These are phyloP conservation scores for Apiotrichum mycotoxinovorans DNA, from an alignment of 1,284 basidiomycete genomes.

Conservation along the genomic window DNA sequence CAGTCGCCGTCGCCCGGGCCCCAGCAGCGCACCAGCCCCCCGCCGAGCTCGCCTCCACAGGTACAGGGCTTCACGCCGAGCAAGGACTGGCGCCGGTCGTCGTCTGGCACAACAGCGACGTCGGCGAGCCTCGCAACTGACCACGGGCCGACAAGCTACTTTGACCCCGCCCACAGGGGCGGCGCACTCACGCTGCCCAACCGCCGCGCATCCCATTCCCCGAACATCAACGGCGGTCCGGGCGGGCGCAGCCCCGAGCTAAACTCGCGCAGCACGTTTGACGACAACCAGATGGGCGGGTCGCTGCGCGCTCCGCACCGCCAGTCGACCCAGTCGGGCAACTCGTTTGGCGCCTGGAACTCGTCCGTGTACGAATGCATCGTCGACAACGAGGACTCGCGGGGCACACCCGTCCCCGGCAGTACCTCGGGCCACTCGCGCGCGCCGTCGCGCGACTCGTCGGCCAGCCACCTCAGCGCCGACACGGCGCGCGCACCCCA, in stretches of 20 bases:
- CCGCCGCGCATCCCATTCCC: constrained; percentile 8
- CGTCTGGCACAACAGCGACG: constrained; percentile 30
- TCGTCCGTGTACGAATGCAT: neutral
- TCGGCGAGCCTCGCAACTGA: constrained; percentile 19
- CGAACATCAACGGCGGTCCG: neutral
- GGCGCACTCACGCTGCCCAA: constrained; percentile 19
- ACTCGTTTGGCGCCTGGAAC: constrained; percentile 3
- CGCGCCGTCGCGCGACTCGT: neutral
- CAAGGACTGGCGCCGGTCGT: constrained; percentile 22
- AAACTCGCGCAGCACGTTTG: neutral
- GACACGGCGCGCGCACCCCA: neutral
- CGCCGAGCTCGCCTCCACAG: neutral
- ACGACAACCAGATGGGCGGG: neutral
- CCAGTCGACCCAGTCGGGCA: neutral
- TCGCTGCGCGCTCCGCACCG: neutral
- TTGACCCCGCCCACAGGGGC: neutral
- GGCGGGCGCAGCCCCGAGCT: neutral
- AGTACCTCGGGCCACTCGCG: neutral
- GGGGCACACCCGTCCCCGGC: neutral
- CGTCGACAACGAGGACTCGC: neutral
- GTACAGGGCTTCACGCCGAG: constrained; percentile 6
- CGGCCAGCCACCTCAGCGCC: neutral
- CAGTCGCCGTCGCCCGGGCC: neutral
- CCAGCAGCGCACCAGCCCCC: neutral
- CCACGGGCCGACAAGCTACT: neutral